These are phyloP conservation scores for Nicotiana sylvestris DNA, from an alignment of 257 asterid species.

Conservation along the genomic window DNA sequence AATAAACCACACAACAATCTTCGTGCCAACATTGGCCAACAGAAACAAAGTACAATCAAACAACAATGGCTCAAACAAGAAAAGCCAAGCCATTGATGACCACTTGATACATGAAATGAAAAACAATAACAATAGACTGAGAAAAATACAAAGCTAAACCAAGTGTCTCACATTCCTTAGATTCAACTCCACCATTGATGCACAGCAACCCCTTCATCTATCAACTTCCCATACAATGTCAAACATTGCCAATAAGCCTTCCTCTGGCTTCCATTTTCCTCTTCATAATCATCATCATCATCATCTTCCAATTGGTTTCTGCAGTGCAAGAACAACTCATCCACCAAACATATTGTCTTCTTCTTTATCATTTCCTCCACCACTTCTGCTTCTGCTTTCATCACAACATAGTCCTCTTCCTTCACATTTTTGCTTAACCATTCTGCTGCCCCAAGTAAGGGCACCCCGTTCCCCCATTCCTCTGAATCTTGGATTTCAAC, in stretches of 20 bases:
- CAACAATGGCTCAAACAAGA: constrained; percentile 1
- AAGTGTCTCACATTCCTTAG: background rate
- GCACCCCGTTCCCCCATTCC: background rate
- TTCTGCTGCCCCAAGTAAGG: constrained; percentile 13
- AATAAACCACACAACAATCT: background rate
- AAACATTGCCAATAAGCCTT: constrained; percentile 65
- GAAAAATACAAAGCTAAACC: constrained; percentile 2
- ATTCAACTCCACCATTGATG: constrained; percentile 60
- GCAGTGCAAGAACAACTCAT: constrained; percentile 56
- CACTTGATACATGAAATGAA: background rate
- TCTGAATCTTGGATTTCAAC: constrained; percentile 5
- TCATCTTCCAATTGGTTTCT: constrained; percentile 36
- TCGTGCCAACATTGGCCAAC: background rate
- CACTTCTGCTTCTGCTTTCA: constrained; percentile 58
- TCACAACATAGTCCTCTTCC: constrained; percentile 50
- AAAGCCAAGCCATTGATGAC: constrained; percentile 1
- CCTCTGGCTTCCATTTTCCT: constrained; percentile 20
- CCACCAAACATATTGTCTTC: constrained; percentile 39
- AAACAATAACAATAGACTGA: background rate
- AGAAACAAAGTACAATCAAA: background rate
- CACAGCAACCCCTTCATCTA: constrained; percentile 56
- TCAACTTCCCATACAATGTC: constrained; percentile 45
- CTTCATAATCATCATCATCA: constrained; percentile 12
- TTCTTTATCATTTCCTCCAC: constrained; percentile 55
- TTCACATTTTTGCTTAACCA: constrained; percentile 42